These are phyloP conservation scores for Citrus medica DNA, from an alignment of 345 rosid species.

Conservation along the genomic window DNA sequence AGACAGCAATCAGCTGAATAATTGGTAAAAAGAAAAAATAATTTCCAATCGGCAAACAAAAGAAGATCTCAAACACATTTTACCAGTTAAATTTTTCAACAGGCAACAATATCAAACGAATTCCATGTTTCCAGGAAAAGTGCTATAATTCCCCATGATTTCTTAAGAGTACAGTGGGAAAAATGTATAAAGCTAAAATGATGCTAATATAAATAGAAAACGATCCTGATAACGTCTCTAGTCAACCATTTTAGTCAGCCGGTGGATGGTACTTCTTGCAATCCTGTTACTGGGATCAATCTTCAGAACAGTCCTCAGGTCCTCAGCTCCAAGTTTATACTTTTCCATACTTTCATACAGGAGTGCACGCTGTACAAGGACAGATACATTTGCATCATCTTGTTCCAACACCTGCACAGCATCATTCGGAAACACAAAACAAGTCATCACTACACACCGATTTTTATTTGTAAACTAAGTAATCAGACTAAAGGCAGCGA, in stretches of 20 bases:
- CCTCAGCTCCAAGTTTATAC: slow-evolving; percentile 95
- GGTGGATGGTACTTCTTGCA: slow-evolving; percentile 96
- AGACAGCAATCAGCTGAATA: neutral
- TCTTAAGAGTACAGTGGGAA: neutral
- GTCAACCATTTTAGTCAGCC: slow-evolving; percentile 75
- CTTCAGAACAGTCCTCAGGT: slow-evolving; percentile 86
- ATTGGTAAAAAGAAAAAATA: neutral
- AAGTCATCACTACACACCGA: neutral
- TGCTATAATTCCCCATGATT: slow-evolving; percentile 11
- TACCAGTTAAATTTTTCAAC: slow-evolving; percentile 10
- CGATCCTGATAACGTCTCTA: slow-evolving; percentile 21
- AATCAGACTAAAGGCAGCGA: neutral
- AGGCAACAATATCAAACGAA: slow-evolving; percentile 6
- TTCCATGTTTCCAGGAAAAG: neutral
- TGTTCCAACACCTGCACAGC: slow-evolving; percentile 67
- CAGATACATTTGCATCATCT: slow-evolving; percentile 63
- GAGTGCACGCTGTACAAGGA: slow-evolving; percentile 86
- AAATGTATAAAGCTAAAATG: slow-evolving; percentile 6
- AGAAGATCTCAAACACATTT: slow-evolving; percentile 10
- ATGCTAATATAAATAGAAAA: slow-evolving; percentile 11
- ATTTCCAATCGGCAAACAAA: neutral
- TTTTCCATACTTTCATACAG: slow-evolving; percentile 99
- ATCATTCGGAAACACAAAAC: neutral
- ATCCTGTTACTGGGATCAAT: slow-evolving; percentile 83
- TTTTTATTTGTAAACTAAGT: neutral